Evolutionary conservation across 2,329 filamentous ascomycete species (phyloP), one percentile per base, ranked within the genome.

Genomic region (Amesomyces nigricolor): DNA sequence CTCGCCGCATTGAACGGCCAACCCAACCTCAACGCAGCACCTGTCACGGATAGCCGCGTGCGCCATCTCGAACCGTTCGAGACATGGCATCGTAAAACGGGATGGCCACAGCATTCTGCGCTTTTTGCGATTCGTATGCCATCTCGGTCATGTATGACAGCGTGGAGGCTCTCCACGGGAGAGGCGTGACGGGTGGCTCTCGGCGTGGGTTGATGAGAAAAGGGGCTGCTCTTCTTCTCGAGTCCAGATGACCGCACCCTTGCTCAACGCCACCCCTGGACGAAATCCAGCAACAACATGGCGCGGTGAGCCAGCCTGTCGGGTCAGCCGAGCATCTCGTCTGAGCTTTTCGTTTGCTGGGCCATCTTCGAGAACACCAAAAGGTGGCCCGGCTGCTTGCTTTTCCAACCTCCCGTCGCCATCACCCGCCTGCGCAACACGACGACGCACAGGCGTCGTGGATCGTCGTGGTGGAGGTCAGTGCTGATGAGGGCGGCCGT

Each of bases 401-500:
- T 22, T 45, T 45, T 26, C 49, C 42, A 45, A 29, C 9, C 30
- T 44, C 30, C 32, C 39, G 19, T 26, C 13, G 26, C 22, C 8
- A 16, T 13, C 40, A 43, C 30, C 26, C 29, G 29, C 22, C 29
- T 5, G 35, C 22, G 42, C 29, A 43, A 47, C 22, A 4, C 22
- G 22, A 47, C 35, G 16, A 17, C 52, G 52, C 52, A 54, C 52
- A 44, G 51, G 44, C 44, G 30, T 39, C 39, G 11, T 30, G 5
- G 29, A 46, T 46, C n/a, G 8, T 11, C 46, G 19, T 30, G 22
- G 39, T 8, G 22, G 40, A 49, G 22, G 45, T 49, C 46, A 26
- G 14, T 22, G 49, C 40, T 50, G 52, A 46, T 14, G 47, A 54
- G 46, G 9, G 22, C 52, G 52, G 46, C 19, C 30, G 16, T 40